A percentile compares a stretch with the other conserved stretches of the same genome.
These are phyloP conservation scores for Mycena filopes DNA, from an alignment of 768 basidiomycete genomes.

Conservation along the genomic window DNA sequence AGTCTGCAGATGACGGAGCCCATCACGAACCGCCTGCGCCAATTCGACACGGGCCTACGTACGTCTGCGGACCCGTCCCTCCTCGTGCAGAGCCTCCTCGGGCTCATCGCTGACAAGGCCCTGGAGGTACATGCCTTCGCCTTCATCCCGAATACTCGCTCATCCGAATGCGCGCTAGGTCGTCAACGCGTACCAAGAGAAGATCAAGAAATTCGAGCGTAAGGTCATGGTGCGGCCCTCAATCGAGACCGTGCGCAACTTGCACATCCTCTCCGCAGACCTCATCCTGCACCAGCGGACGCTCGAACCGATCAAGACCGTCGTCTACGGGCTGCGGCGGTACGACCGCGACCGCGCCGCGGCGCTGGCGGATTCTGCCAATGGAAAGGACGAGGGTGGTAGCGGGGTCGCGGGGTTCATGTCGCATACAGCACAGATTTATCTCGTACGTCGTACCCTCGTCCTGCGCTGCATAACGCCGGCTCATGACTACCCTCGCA, in stretches of 20 bases:
- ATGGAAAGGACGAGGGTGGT: slow-evolving; percentile 41
- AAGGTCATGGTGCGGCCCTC: slow-evolving; percentile 67
- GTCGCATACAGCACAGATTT: slow-evolving; percentile 74
- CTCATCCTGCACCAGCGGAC: slow-evolving; percentile 80
- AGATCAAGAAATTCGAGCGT: slow-evolving; percentile 70
- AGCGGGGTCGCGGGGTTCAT: slow-evolving; percentile 67
- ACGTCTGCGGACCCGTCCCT: slow-evolving; percentile 74
- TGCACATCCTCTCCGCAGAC: slow-evolving; percentile 82
- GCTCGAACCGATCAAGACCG: slow-evolving; percentile 73
- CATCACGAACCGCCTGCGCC: slow-evolving; percentile 65
- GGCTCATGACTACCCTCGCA: slow-evolving; percentile 34
- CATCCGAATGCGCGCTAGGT: slow-evolving; percentile 40
- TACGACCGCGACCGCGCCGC: slow-evolving; percentile 78
- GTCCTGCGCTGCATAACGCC: neutral
- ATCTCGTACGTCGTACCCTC: slow-evolving; percentile 57
- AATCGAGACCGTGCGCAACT: slow-evolving; percentile 67
- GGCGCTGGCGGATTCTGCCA: slow-evolving; percentile 61
- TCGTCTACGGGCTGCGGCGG: slow-evolving; percentile 74
- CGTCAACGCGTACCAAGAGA: slow-evolving; percentile 72
- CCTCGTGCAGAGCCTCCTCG: slow-evolving; percentile 75
- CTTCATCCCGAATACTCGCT: neutral
- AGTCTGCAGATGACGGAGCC: slow-evolving; percentile 62
- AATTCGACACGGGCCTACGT: slow-evolving; percentile 68
- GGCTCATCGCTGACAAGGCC: slow-evolving; percentile 72
- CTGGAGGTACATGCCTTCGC: slow-evolving; percentile 52